Percentiles rank a stretch among this genome's conserved stretches.
Conservation (phyloP, 805 yeast species). For the Saccharomycopsis lassenensis region DNA sequence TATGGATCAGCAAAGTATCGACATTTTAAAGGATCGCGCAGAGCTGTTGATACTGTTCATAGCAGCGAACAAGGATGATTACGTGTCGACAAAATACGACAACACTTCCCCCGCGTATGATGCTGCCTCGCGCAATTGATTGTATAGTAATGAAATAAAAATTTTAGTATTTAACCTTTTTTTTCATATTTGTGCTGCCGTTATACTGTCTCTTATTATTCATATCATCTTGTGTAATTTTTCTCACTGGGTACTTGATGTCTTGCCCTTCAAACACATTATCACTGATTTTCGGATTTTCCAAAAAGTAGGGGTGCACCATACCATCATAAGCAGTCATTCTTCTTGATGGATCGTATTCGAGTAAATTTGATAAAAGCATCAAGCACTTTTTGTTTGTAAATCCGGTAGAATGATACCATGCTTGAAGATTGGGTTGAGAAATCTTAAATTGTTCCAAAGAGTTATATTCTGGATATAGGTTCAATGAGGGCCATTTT, state of each 20-base stretch:
- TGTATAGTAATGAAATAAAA: too few species aligned
- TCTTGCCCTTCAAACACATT: constrained; percentile 74
- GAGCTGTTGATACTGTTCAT: constrained; percentile 46
- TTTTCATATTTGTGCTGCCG: too few species aligned
- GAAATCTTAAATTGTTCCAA: constrained; percentile 49
- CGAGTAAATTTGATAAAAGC: constrained; percentile 51
- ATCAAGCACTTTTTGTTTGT: constrained; percentile 36
- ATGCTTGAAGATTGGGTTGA: constrained; percentile 61
- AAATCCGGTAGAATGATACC: constrained; percentile 61
- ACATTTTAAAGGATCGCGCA: constrained; percentile 41
- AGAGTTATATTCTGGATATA: constrained; percentile 75
- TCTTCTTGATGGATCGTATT: constrained; percentile 74
- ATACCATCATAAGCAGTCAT: constrained; percentile 71
- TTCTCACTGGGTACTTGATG: constrained; percentile 71
- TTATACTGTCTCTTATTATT: too few species aligned
- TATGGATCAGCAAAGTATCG: constrained; percentile 68
- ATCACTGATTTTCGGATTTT: constrained; percentile 51
- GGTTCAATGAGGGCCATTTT: constrained; percentile 69
- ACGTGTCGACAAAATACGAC: constrained; percentile 35
- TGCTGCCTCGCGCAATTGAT: constrained; percentile 21
- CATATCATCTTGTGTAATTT: constrained; percentile 51
- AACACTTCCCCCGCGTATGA: constrained; percentile 42
- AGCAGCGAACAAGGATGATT: constrained; percentile 29
- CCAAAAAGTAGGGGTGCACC: constrained; percentile 69
- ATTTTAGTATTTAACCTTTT: too few species aligned